Percentiles rank a stretch among this genome's conserved stretches.
Conservation (phyloP, 805 yeast species). For the Metschnikowia kofuensis region DNA sequence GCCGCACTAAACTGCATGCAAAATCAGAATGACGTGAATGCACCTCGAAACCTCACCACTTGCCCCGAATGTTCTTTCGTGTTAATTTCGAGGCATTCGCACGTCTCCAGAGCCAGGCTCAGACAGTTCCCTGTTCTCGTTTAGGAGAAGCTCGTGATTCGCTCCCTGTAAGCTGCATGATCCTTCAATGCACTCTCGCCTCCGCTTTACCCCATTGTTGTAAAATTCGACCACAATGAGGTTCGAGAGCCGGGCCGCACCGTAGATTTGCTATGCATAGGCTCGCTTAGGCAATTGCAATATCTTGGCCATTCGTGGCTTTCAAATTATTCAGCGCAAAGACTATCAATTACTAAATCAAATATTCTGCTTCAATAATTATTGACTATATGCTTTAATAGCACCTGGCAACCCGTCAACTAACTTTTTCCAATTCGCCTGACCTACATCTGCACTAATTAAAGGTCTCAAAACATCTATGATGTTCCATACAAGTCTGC, state of each 20-base stretch:
- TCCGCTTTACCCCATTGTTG: slow-evolving; percentile 11
- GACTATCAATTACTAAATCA: not conserved
- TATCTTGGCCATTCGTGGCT: slow-evolving; percentile 5
- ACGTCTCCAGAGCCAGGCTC: not conserved
- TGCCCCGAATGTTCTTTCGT: not conserved
- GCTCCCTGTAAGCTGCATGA: slow-evolving; percentile 5
- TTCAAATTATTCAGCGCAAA: slow-evolving; percentile 7
- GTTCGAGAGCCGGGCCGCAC: slow-evolving; percentile 9
- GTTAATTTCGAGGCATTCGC: not conserved
- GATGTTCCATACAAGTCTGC: slow-evolving; percentile 9
- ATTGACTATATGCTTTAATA: slow-evolving; percentile 8
- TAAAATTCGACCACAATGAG: slow-evolving; percentile 1
- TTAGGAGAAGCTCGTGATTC: slow-evolving; percentile 2
- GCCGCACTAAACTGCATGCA: not conserved
- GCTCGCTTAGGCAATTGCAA: slow-evolving; percentile 12
- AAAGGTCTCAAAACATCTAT: no score
- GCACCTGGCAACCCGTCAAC: slow-evolving; percentile 7
- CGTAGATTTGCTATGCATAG: slow-evolving; percentile 10
- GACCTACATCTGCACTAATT: not conserved
- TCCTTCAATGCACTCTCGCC: not conserved
- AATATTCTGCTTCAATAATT: slow-evolving; percentile 8
- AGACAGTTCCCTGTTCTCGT: not conserved
- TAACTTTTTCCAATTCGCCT: not conserved
- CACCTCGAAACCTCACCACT: slow-evolving; percentile 1
- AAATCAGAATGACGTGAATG: not conserved